These are phyloP conservation scores for Fusarium sp. DNA, from an alignment of 2,329 filamentous ascomycete genomes.

Conservation along the genomic window DNA sequence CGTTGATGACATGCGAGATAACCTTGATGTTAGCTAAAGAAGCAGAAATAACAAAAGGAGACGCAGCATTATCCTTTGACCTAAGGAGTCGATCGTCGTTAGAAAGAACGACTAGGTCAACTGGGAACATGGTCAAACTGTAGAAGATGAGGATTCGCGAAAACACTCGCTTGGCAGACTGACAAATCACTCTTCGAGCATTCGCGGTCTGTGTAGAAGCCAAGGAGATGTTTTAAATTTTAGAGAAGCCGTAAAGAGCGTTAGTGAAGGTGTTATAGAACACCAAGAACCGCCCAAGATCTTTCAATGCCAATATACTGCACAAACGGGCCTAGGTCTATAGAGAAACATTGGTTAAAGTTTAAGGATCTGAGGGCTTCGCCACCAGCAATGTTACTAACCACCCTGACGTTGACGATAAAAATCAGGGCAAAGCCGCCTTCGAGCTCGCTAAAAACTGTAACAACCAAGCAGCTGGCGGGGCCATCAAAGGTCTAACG, in stretches of 20 bases:
- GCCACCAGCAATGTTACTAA: too few species aligned
- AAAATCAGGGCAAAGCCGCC: too few species aligned
- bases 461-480: neutral
- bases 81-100: neutral
- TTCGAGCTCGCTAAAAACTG: too few species aligned
- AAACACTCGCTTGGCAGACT: neutral
- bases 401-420: too few species aligned
- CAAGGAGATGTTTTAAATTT: neutral
- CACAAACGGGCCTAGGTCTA: neutral
- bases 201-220: neutral
- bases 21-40: constrained; percentile 6
- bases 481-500: neutral
- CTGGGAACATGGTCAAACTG: constrained; percentile 7
- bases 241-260: neutral
- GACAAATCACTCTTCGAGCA: neutral
- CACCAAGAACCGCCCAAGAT: neutral
- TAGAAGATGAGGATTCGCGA: constrained; percentile 6
- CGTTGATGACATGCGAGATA: constrained; percentile 7
- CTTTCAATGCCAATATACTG: neutral
- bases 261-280: neutral
- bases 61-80: constrained; percentile 1
- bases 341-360: too few species aligned
- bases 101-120: constrained; percentile 8
- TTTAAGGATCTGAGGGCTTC: too few species aligned
- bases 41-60: constrained; percentile 8